Evolutionary conservation across 1,139 yeast genomes (phyloP).

Genomic region (Pneumocystis wakefieldiae): DNA sequence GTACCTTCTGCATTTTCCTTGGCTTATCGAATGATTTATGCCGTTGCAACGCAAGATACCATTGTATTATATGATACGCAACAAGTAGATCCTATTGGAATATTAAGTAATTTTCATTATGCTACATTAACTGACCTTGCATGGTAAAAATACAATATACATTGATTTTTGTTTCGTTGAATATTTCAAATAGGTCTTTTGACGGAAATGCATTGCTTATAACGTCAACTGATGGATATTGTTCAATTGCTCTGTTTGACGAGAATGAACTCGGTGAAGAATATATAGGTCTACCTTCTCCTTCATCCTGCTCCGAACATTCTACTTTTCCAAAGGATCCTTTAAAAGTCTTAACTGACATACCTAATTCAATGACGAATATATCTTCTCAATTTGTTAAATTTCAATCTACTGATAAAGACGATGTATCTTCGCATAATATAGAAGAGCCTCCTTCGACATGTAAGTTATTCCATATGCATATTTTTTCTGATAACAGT

Average conservation of each 20-base stretch:
- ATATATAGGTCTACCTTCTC: constrained; percentile 12
- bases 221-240: constrained; percentile 90
- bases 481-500: neutral
- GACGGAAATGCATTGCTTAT: constrained; percentile 61
- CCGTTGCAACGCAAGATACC: constrained; percentile 87
- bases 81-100: constrained; percentile 49
- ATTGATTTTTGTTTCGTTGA: neutral
- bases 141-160: constrained; percentile 38
- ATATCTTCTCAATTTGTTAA: neutral
- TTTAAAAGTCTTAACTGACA: neutral
- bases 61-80: constrained; percentile 72
- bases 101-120: constrained; percentile 68
- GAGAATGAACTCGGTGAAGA: constrained; percentile 39
- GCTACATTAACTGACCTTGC: constrained; percentile 73
- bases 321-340: neutral
- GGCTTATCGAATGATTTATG: constrained; percentile 71
- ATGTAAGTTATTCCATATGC: neutral
- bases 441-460: neutral
- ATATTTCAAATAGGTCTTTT: constrained; percentile 14
- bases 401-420: neutral
- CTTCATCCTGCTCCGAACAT: neutral
- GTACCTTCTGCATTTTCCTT: constrained; percentile 33
- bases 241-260: constrained; percentile 49
- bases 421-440: neutral
- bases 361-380: neutral